Base-by-base conservation (phyloP, 305 asterid genomes). In the Andrographis paniculata region DNA sequence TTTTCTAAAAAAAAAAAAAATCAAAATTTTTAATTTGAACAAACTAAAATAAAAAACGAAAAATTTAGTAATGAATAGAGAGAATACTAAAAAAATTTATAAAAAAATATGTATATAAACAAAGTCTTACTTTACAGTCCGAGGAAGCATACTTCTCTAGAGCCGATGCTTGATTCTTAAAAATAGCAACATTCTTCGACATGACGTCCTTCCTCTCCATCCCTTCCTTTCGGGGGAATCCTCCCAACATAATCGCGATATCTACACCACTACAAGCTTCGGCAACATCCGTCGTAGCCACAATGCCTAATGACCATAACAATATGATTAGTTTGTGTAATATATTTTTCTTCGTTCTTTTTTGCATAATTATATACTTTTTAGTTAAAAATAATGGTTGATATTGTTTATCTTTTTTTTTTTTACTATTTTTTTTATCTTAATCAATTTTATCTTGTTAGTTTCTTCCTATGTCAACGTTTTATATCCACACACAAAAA, bases 121-220 rank as follows among this genome's bases (percentile, higher is more conserved):
- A 37, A 21, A 0, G 20, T 23, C 41, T 68, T 63, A 82, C 96
- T 68, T 88, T 88, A 69, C 94, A 88, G 62, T 78, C 65, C 1
- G 89, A 66, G 24, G 95, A 76, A 42, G 94, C 97, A 59, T 77
- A 56, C 58, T 81, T 66, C 49, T 81, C 85, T 2, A 88, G 53
- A 21, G 97, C 97, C 1, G 88, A 77, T 55, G 93, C 97, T 2
- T 84, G 93, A 27, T 74, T 78, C 68, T 77, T 79, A 73, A 77
- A 88, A 50, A 88, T 88, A 31, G 89, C 73, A 1, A 74, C 89
- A 42, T 81, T 84, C 48, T 77, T 79, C 16, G 87, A 60, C 93
- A 84, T 71, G 0, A 88, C 80, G 35, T 81, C 95, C 59, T 77
- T 81, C 45, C 97, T 70, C 44, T 88, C 97, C 97, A 81, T 84